Percentiles rank a stretch among this genome's conserved stretches.
These are phyloP conservation scores for Neckera pumila DNA, from an alignment of 225 moss, liverwort and hornwort species.

Conservation along the genomic window DNA sequence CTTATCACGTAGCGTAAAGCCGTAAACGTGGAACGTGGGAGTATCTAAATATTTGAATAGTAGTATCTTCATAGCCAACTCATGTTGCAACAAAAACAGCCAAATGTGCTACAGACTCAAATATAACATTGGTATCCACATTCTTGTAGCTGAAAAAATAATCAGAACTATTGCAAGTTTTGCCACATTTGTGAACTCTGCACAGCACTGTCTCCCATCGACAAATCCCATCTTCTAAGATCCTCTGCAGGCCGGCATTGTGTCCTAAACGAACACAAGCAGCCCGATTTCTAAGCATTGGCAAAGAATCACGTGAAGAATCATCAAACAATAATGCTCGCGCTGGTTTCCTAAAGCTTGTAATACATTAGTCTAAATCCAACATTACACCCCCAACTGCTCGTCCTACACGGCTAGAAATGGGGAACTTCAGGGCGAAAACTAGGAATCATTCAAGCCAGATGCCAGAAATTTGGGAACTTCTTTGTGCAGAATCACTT, in stretches of 20 bases:
- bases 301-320: background rate
- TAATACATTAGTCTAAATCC: too few relatives aligned
- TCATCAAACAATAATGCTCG: background rate
- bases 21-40: background rate
- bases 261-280: background rate
- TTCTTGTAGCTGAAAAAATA: background rate
- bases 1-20: background rate
- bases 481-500: background rate
- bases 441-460: background rate
- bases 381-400: background rate
- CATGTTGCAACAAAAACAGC: background rate
- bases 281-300: background rate
- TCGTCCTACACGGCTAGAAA: background rate
- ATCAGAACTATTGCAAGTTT: background rate
- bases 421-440: background rate
- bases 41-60: background rate
- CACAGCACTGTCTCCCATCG: background rate
- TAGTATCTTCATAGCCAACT: background rate
- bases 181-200: background rate
- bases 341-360: background rate
- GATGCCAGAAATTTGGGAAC: background rate
- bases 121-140: background rate
- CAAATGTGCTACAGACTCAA: background rate
- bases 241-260: background rate
- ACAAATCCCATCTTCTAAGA: background rate